Base-by-base conservation (phyloP, 306 rosid species). In the Quercus glauca region DNA sequence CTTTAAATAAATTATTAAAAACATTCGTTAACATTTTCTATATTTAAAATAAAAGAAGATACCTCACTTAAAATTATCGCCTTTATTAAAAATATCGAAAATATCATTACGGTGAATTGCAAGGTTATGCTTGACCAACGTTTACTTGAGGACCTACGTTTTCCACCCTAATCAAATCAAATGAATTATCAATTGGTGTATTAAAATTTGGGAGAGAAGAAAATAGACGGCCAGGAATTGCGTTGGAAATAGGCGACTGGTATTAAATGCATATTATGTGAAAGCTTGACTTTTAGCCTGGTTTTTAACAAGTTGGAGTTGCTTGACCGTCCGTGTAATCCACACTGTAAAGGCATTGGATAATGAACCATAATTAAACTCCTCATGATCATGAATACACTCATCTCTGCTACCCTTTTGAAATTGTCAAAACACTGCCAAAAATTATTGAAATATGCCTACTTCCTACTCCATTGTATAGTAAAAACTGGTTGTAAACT, bases 251-350 rank as follows among this genome's bases (percentile, higher is more conserved):
- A 21, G 69, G 73, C 79, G 33, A 67, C 23, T 75, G 51, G 73
- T 6, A 74, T 78, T 78, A 73, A 69, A 59, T 64, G 73, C 86
- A 73, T 11, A 8, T 35, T 73, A 72, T 64, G 77, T 74, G 82
- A 73, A 57, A 41, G 23, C 49, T 68, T 68, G 79, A 78, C 82
- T 68, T 68, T 21, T 55, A 17, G 2, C 19, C 17, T 1, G 6
- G 55, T n/a, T 29, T 63, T 33, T 11, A 26, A 26, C 21, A 57
- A 5, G 29, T 13, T 21, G 75, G 43, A 41, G 59, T 53, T 65
- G 71, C 53, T 72, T 73, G 70, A 63, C 64, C 55, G 20, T 26
- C 41, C 55, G 18, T 41, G 37, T 33, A 72, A 11, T 19, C 49
- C 41, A 49, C 17, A 45, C 63, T 37, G 55, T 70, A 9, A 45